Evolutionary conservation across 78 protist species (phyloP), one percentile per base, ranked within the genome.

Genomic region (Diacronema lutheri): DNA sequence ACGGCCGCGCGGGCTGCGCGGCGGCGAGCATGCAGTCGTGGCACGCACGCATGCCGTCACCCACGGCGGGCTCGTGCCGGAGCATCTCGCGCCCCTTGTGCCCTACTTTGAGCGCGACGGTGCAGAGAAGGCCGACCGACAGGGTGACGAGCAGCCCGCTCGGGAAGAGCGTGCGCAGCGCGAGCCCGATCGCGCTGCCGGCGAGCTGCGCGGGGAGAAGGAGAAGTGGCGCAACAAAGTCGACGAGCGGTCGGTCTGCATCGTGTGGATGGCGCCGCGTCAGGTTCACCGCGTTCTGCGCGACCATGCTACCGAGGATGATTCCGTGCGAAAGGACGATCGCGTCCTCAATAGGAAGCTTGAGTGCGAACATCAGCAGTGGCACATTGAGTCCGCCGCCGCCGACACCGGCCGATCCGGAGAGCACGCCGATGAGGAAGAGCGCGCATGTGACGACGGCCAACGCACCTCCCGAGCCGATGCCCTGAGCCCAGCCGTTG

Each of bases 371-470:
- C 57, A 71, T 19, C 26, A 71, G 57, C 38, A 71, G 31, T 21
- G 79, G 79, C 14, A 71, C 79, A 20, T 71, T 41, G 58, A 71
- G 57, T 0, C 79, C 79, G 33, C 79, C 79, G 58, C 79, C 79
- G 37, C 79, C 79, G 35, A 71, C 23, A 9, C 79, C 79, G 0
- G 79, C 35, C 7, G 79, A 57, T 6, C 79, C 79, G 21, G 37
- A 57, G n/a, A 71, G 79, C 6, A 25, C 35, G 16, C 79, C 57
- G 37, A 44, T 7, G 50, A 44, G 50, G 50, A n/a, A n/a, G n/a
- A n/a, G n/a, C n/a, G n/a, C n/a, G n/a, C n/a, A n/a, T n/a, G n/a
- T n/a, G n/a, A n/a, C n/a, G n/a, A n/a, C n/a, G n/a, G n/a, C n/a
- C n/a, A n/a, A n/a, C n/a, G n/a, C n/a, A n/a, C n/a, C n/a, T n/a